Base-by-base conservation (phyloP, 441 rosid genomes). In the Populus hybrid region DNA sequence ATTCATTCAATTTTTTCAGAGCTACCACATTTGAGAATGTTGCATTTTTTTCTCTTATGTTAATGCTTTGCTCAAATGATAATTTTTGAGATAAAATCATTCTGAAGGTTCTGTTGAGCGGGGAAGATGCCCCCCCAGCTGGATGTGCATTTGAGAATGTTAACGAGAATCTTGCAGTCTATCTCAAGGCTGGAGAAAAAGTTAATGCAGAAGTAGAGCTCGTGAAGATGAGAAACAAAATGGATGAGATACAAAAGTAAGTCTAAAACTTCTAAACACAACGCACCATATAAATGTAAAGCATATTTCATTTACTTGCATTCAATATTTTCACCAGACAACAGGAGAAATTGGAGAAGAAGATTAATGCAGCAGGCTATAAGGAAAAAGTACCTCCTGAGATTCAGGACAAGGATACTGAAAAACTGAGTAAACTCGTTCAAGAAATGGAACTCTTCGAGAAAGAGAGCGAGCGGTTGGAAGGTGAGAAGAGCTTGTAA, bases 81-180 rank as follows among this genome's bases (percentile, higher is more conserved):
- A 66, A 19, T 59, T 30, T 19, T 30, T 46, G 9, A 66, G 28
- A 32, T 16, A 36, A 68, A 36, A 67, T 50, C 64, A 26, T 53
- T 79, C 21, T 53, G 71, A 85, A 92, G 98, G 98, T 96, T 78
- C 76, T 94, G 72, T 75, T 83, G 70, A 85, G 88, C 46, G 94
- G 88, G 72, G 82, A 71, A 79, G 94, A 95, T 83, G 89, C 50
- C 68, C 93, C 95, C 71, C 98, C 98, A 7, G 80, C 83, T 53
- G 91, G 89, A 76, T 92, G 97, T 85, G 89, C 92, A 2, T 89
- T 96, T 57, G 94, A 91, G 89, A 91, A 89, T 7, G 96, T 94
- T 16, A 90, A 94, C 24, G 98, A 91, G 83, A 88, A 88, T 84
- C 90, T 95, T 69, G 87, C 83, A 79, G 92, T 92, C 38, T 94